These are phyloP conservation scores for Fusarium sp. DNA, from an alignment of 2,329 filamentous ascomycete genomes.

Conservation along the genomic window DNA sequence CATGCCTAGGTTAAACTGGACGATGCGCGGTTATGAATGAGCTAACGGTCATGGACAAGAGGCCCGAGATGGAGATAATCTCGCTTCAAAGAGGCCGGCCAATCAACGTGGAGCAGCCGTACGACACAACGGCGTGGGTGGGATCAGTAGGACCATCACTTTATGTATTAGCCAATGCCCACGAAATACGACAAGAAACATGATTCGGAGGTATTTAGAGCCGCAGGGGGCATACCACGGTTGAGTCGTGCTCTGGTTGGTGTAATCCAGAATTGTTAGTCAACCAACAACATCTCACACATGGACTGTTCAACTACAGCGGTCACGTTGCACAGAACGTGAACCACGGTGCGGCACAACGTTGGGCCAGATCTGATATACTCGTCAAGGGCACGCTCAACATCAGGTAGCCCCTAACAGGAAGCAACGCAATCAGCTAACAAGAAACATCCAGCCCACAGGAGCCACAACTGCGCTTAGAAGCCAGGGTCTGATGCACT, in stretches of 20 bases:
- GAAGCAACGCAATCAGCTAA: constrained; percentile 21
- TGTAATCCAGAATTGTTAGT: background rate
- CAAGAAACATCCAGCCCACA: constrained; percentile 8
- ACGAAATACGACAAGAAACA: constrained; percentile 38
- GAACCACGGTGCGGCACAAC: background rate
- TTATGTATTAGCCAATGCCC: constrained; percentile 19
- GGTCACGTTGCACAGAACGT: background rate
- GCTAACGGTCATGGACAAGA: constrained; percentile 27
- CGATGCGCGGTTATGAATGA: constrained; percentile 32
- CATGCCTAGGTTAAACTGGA: constrained; percentile 25
- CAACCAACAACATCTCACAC: constrained; percentile 11
- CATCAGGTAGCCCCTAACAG: background rate
- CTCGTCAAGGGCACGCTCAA: constrained; percentile 1
- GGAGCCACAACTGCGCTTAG: constrained; percentile 30
- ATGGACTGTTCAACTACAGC: constrained; percentile 11
- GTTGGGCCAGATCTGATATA: constrained; percentile 3
- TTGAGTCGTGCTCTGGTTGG: constrained; percentile 12
- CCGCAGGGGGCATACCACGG: background rate
- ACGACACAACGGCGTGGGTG: constrained; percentile 38
- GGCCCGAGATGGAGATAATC: constrained; percentile 44
- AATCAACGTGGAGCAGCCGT: constrained; percentile 36
- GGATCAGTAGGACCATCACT: constrained; percentile 11
- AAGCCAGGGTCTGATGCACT: constrained; percentile 2
- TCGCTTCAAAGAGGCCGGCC: constrained; percentile 36
- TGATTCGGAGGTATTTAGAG: constrained; percentile 28